These are phyloP conservation scores for Peribolospora baueri DNA, from an alignment of 768 basidiomycete species.

Conservation along the genomic window DNA sequence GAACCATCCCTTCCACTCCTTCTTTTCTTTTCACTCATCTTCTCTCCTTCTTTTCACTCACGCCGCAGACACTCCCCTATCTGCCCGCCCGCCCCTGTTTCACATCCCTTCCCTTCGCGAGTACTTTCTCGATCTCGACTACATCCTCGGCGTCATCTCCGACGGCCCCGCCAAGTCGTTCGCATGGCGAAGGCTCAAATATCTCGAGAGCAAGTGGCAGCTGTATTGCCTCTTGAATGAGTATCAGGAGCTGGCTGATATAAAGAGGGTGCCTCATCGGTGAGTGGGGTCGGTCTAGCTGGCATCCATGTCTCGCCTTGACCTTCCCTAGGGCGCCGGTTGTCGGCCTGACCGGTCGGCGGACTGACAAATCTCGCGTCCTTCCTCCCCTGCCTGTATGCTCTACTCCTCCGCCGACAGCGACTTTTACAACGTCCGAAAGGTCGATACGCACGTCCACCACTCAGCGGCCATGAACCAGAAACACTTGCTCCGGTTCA, in stretches of 20 bases:
- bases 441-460: constrained; percentile 97
- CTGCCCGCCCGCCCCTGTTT: constrained; percentile 35
- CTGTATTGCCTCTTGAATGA: constrained; percentile 84
- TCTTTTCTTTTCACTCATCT: not conserved
- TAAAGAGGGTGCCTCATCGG: constrained; percentile 36
- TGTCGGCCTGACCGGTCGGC: not conserved
- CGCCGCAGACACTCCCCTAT: constrained; percentile 8
- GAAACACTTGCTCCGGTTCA: constrained; percentile 90
- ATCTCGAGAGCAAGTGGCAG: constrained; percentile 74
- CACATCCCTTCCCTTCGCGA: constrained; percentile 67
- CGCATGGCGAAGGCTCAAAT: constrained; percentile 73
- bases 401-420: constrained; percentile 22
- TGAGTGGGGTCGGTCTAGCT: constrained; percentile 18
- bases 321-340: not conserved
- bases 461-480: constrained; percentile 99
- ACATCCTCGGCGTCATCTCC: constrained; percentile 64
- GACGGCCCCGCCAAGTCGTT: constrained; percentile 93
- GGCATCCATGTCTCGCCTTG: not conserved
- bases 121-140: constrained; percentile 90
- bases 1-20: not conserved
- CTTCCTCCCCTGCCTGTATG: not conserved
- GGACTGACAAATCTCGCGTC: too few species aligned
- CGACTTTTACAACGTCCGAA: constrained; percentile 93
- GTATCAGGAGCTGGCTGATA: constrained; percentile 74
- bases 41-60: constrained; percentile 4